A percentile compares a stretch with the other conserved stretches of the same genome.
Conservation (phyloP, 2,329 filamentous ascomycete genomes). For the Penicillium freii region DNA sequence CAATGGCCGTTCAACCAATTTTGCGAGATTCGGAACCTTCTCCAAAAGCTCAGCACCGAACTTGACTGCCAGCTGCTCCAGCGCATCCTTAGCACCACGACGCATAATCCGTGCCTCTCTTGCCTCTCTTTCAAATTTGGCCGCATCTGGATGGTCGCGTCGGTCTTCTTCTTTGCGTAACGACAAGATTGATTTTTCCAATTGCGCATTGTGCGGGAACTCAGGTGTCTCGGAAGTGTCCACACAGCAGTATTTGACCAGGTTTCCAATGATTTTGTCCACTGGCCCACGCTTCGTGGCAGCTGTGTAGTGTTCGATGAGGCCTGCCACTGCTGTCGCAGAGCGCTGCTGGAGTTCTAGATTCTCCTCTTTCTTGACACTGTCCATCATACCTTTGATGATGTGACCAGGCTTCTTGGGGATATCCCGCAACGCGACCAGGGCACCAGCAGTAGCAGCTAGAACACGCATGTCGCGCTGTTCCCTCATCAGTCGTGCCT, state of each 20-base stretch:
- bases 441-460: conserved; percentile 79
- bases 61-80: conserved; percentile 78
- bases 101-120: conserved; percentile 86
- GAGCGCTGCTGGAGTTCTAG: conserved; percentile 82
- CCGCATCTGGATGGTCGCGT: conserved; percentile 86
- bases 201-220: conserved; percentile 76
- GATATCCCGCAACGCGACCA: conserved; percentile 81
- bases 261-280: conserved; percentile 91
- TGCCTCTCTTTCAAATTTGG: conserved; percentile 83
- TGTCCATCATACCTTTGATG: conserved; percentile 98
- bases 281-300: conserved; percentile 79
- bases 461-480: conserved; percentile 81
- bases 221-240: conserved; percentile 97
- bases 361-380: conserved; percentile 92
- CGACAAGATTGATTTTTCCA: conserved; percentile 80
- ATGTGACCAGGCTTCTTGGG: conserved; percentile 91
- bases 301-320: conserved; percentile 82
- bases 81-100: conserved; percentile 87
- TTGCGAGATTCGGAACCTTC: conserved; percentile 78
- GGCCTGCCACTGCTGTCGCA: conserved; percentile 74
- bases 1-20: conserved; percentile 79
- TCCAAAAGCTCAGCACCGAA: conserved; percentile 76
- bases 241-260: conserved; percentile 96
- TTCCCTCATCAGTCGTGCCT: conserved; percentile 75
- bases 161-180: conserved; percentile 97